Percentiles rank a stretch among this genome's conserved stretches.
These are phyloP conservation scores for Populus hybrid DNA, from an alignment of 441 rosid species.

Conservation along the genomic window DNA sequence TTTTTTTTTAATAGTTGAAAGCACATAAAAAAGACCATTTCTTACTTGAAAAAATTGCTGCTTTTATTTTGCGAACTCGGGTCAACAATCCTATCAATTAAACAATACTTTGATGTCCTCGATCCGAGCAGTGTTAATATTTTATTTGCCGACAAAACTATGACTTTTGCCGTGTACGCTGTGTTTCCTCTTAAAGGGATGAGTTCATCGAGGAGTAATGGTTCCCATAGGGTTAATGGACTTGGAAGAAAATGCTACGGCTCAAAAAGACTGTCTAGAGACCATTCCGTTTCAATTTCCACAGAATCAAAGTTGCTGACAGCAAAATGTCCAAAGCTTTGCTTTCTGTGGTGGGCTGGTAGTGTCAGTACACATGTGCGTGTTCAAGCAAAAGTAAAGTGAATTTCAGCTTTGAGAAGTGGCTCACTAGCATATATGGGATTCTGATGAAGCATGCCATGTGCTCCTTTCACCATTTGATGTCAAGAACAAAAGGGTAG, in stretches of 20 bases:
- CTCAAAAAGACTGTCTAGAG: background rate
- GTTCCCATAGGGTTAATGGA: constrained; percentile 14
- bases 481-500: constrained; percentile 4
- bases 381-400: background rate
- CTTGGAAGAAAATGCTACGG: background rate
- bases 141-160: background rate
- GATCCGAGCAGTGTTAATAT: background rate
- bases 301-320: background rate
- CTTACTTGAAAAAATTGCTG: background rate
- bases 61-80: background rate
- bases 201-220: constrained; percentile 1
- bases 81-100: background rate
- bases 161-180: constrained; percentile 27
- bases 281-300: background rate
- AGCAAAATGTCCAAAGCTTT: background rate
- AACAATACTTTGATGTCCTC: too few relatives aligned
- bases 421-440: background rate
- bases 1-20: background rate
- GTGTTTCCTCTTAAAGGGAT: constrained; percentile 16
- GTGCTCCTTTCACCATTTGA: background rate
- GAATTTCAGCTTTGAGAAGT: background rate
- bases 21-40: background rate
- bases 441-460: background rate
- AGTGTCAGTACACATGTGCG: background rate
- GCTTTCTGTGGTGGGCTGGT: background rate